Conservation (phyloP, 148 eudicot species). For the Nyssa sinensis region DNA sequence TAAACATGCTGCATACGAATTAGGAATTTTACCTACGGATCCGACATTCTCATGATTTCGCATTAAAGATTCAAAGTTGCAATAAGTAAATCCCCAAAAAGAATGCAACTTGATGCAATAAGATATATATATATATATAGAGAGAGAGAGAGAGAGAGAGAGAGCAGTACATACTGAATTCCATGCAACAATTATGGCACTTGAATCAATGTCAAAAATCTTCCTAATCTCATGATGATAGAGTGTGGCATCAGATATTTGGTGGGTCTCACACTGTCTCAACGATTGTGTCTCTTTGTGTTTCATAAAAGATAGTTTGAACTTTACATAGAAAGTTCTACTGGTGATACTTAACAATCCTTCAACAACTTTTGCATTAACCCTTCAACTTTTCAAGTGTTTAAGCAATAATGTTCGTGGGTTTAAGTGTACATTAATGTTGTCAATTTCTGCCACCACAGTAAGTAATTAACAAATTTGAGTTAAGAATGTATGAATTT, state of each 20-base stretch:
- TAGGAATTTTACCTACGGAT: constrained; percentile 24
- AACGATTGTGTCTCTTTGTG: background rate
- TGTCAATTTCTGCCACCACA: too few species aligned
- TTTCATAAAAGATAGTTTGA: constrained; percentile 5
- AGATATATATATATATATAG: too few species aligned
- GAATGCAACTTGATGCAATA: constrained; percentile 24
- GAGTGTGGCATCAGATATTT: constrained; percentile 28
- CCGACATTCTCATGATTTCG: constrained; percentile 37
- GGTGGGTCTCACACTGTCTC: constrained; percentile 34
- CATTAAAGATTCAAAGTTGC: constrained; percentile 25
- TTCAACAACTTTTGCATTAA: constrained; percentile 36
- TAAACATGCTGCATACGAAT: constrained; percentile 1
- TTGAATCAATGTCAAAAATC: constrained; percentile 28
- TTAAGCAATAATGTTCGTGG: too few species aligned
- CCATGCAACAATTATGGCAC: constrained; percentile 46
- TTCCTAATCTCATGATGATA: constrained; percentile 33
- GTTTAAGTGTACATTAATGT: too few species aligned
- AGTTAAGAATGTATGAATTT: too few species aligned
- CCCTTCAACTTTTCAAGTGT: too few species aligned
- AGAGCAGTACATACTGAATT: constrained; percentile 35
- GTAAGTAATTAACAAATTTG: too few species aligned
- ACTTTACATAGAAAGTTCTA: constrained; percentile 11
- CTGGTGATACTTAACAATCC: constrained; percentile 37
- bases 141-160: too few species aligned
- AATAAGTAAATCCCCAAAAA: constrained; percentile 15